Evolutionary conservation across 805 yeast species (phyloP), one percentile per base, ranked within the genome.

Genomic region (Barnettozyma vustinii): DNA sequence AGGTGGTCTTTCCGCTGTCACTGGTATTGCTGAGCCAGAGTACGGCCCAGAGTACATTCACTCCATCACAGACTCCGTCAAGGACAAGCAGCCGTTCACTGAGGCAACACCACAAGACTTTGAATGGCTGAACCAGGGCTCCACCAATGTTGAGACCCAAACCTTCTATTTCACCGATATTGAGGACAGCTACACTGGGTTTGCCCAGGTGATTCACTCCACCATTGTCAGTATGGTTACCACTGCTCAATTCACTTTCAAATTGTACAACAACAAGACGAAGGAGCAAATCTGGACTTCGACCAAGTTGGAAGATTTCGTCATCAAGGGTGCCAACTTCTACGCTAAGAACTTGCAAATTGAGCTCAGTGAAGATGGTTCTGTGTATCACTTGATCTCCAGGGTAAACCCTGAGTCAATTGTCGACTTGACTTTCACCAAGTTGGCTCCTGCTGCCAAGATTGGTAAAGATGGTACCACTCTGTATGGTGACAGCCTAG

Each of bases 1-100:
- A 72, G 84, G 89, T 53, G 79, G 90, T 56, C 74, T 87, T 47
- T 87, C 97, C n/a, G 94, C 95, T 6, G 94, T 90, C 42, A 92
- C 97, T 6, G 99, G 99, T 48, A 80, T 96, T 12, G 97, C 96
- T 2, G 99, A 94, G 67, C 99, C 99, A 23, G 96, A 86, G 63
- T 94, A 94, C 61, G 99, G 99, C 46, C 77, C 84, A 37, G 96
- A 85, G 45, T 95, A 96, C 37, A 87, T 94, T 56, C 92, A 85
- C 61, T 79, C 97, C n/a, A 81, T 91, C 50, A 79, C 86, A 39
- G 79, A 78, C 35, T 65, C 80, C 41, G 80, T 84, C 42, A 71
- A 70, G 39, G 78, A 71, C 30, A 73, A 75, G 37, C 80, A 82
- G 56, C 77, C 87, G 1, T 87, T 71, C 59, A 73, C 82, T 26